A percentile compares a stretch with the other conserved stretches of the same genome.
Evolutionary conservation across 768 basidiomycete genomes (phyloP).

Genomic region (Rhodosporidiobolus odoratus): DNA sequence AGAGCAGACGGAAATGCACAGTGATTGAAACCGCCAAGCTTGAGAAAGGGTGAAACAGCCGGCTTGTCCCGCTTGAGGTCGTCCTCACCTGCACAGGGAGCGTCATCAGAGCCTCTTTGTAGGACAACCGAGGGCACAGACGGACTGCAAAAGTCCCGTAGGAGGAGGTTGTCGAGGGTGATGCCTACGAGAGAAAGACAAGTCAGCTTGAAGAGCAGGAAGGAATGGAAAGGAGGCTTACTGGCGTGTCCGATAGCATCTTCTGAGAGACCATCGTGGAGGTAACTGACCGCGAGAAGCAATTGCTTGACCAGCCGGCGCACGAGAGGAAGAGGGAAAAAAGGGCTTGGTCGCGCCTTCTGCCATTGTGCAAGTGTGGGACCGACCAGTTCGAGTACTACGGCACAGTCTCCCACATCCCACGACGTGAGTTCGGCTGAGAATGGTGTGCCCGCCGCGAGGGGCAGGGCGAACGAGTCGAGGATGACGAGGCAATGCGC

Average conservation of each 20-base stretch:
- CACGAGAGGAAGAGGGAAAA: not conserved
- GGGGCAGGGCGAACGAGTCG: not conserved
- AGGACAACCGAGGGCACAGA: not conserved
- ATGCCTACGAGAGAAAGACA: not conserved
- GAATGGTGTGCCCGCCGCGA: not conserved
- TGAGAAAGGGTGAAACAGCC: not conserved
- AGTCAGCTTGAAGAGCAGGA: not conserved
- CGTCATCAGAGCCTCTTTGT: not conserved
- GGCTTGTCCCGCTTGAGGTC: not conserved
- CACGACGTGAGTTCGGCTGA: not conserved
- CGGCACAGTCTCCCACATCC: not conserved
- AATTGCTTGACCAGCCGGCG: not conserved
- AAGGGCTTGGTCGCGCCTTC: not conserved
- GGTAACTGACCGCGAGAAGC: not conserved
- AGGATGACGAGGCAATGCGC: not conserved
- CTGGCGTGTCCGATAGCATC: not conserved
- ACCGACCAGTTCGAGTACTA: not conserved
- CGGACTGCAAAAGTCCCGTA: not conserved
- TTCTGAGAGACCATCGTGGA: not conserved
- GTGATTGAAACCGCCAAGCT: not conserved
- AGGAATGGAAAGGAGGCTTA: not conserved
- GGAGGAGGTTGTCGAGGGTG: not conserved
- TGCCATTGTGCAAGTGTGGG: not conserved
- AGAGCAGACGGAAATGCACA: not conserved
- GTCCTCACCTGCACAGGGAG: not conserved